A percentile compares a stretch with the other conserved stretches of the same genome.
Evolutionary conservation across 805 yeast species (phyloP).

Genomic region (Metschnikowia continentalis): DNA sequence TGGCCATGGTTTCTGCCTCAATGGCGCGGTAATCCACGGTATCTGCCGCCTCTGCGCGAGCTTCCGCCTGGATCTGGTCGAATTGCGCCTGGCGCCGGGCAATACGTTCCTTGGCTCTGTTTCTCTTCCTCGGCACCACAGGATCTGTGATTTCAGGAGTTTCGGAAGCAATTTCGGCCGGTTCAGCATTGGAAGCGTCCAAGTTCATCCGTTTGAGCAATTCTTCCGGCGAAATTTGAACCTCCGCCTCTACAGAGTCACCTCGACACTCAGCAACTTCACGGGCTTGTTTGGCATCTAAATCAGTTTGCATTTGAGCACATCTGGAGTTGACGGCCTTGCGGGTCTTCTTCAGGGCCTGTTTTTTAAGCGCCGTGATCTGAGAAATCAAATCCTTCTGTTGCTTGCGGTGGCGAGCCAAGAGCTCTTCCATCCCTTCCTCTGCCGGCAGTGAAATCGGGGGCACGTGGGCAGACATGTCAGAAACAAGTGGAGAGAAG

Average conservation of each 20-base stretch:
- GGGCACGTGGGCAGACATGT: background rate
- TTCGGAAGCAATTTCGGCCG: no score
- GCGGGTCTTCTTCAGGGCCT: constrained; percentile 74
- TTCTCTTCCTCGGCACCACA: constrained; percentile 45
- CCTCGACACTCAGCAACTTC: constrained; percentile 40
- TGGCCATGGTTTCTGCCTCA: constrained; percentile 64
- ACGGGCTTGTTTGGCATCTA: constrained; percentile 49
- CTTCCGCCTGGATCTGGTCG: constrained; percentile 59
- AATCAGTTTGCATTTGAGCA: constrained; percentile 51
- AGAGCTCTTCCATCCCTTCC: constrained; percentile 38
- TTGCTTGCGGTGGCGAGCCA: constrained; percentile 67
- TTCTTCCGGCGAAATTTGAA: constrained; percentile 58
- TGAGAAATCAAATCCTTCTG: constrained; percentile 59
- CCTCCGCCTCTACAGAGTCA: constrained; percentile 14
- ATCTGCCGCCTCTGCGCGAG: constrained; percentile 61
- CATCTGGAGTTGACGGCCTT: constrained; percentile 62
- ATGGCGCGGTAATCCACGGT: constrained; percentile 66
- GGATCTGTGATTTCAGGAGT: background rate
- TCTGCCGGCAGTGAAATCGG: background rate
- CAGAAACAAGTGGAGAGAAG: background rate
- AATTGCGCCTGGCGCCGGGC: constrained; percentile 73
- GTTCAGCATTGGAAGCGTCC: background rate
- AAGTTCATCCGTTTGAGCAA: constrained; percentile 34
- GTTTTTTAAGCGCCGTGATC: constrained; percentile 74
- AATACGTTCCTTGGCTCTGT: constrained; percentile 79